These are phyloP conservation scores for Diaporthe sp. DNA, from an alignment of 2,329 filamentous ascomycete genomes.

Conservation along the genomic window DNA sequence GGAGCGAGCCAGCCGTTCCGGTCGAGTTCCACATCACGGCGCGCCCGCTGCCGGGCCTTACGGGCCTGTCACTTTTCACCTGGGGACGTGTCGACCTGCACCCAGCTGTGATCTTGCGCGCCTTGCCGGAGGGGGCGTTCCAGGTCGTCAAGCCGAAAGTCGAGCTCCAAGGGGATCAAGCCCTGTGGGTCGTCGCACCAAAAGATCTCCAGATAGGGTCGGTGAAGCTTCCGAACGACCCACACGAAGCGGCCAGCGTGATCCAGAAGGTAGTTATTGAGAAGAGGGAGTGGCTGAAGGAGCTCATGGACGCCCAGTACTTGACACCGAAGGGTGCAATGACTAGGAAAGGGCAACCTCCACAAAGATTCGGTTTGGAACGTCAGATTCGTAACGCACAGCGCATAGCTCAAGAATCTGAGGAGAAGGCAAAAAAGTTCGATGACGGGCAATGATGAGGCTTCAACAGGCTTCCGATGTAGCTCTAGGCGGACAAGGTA, in stretches of 20 bases:
- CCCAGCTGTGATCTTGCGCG: constrained; percentile 3
- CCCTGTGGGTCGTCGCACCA: neutral
- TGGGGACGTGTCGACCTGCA: neutral
- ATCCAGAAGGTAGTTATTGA: neutral
- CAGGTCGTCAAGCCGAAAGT: neutral
- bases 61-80: neutral
- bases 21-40: constrained; percentile 8
- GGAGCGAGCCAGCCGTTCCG: neutral
- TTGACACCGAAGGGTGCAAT: neutral
- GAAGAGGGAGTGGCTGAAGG: neutral
- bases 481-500: neutral
- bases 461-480: too few species aligned
- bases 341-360: too few species aligned
- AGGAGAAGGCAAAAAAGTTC: neutral
- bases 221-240: neutral
- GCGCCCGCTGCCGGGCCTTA: too few species aligned
- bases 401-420: neutral
- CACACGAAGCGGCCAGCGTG: neutral
- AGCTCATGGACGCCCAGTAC: neutral
- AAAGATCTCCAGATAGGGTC: neutral
- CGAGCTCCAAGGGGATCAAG: neutral
- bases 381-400: neutral
- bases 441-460: neutral
- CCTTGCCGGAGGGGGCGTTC: neutral
- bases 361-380: neutral